Evolutionary conservation across 1,284 basidiomycete species (phyloP).

Genomic region (Cerioporus squamosus): DNA sequence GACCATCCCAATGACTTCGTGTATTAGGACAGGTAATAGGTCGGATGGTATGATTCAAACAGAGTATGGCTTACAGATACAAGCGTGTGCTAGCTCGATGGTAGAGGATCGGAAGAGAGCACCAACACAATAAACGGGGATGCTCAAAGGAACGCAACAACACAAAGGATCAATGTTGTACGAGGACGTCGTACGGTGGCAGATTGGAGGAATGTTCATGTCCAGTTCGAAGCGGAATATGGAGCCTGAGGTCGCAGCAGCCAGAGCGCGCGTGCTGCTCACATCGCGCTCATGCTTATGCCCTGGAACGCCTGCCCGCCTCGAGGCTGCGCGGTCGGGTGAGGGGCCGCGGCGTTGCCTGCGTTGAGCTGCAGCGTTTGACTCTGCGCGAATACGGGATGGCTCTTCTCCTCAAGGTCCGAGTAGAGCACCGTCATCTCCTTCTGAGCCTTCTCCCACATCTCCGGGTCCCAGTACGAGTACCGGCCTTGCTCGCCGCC

Average conservation of each 20-base stretch:
- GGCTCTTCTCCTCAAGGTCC: conserved; percentile 85
- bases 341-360: conserved; percentile 35
- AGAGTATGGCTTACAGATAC: conserved; percentile 40
- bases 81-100: conserved; percentile 38
- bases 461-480: conserved; percentile 91
- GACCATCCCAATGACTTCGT: too few relatives aligned
- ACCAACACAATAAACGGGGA: conserved; percentile 1
- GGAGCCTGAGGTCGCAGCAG: neutral
- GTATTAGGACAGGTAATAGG: too few relatives aligned
- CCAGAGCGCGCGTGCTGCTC: conserved; percentile 8
- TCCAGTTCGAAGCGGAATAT: conserved; percentile 13
- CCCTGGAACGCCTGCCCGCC: conserved; percentile 37
- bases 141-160: conserved; percentile 4
- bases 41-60: conserved; percentile 33
- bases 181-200: neutral
- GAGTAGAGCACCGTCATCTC: conserved; percentile 88
- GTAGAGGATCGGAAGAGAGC: conserved; percentile 17
- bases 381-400: conserved; percentile 62
- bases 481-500: conserved; percentile 90
- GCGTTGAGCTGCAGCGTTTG: conserved; percentile 53
- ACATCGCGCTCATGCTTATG: conserved; percentile 42
- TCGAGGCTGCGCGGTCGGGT: conserved; percentile 39
- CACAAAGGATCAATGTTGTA: conserved; percentile 6
- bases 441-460: conserved; percentile 86
- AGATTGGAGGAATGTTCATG: conserved; percentile 11